Conservation (phyloP, 2,329 filamentous ascomycete species). For the Alternaria sp. region DNA sequence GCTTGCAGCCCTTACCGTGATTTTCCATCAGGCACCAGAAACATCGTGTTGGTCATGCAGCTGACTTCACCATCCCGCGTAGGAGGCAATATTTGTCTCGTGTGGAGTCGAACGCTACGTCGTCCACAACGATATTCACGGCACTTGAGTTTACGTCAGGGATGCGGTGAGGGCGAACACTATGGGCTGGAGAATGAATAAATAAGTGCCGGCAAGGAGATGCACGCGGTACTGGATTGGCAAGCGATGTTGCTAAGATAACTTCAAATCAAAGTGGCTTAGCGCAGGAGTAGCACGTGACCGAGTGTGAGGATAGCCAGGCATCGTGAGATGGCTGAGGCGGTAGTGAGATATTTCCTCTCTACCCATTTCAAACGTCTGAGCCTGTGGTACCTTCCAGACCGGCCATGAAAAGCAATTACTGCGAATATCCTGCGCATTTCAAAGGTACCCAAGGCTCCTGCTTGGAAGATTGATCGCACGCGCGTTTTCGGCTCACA, state of each 20-base stretch:
- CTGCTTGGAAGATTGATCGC: background rate
- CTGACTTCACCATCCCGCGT: slow-evolving; percentile 1
- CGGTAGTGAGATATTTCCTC: background rate
- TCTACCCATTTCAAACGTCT: background rate
- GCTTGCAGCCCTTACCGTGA: slow-evolving; percentile 3
- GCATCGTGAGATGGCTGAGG: background rate
- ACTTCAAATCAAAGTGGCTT: background rate
- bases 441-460: background rate
- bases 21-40: slow-evolving; percentile 8
- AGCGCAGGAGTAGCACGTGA: background rate
- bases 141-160: background rate
- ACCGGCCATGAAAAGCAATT: background rate
- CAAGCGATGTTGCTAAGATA: background rate
- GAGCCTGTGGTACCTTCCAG: background rate
- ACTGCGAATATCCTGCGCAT: background rate
- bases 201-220: background rate
- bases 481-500: background rate
- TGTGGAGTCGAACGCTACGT: slow-evolving; percentile 6
- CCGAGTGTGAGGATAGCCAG: background rate
- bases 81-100: slow-evolving; percentile 1
- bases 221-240: background rate
- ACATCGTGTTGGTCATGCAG: slow-evolving; percentile 3
- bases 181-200: background rate
- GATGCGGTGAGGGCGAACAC: slow-evolving; percentile 7
- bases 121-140: background rate